These are phyloP conservation scores for Tolypocladium paradoxum DNA, from an alignment of 2,329 filamentous ascomycete genomes.

Conservation along the genomic window DNA sequence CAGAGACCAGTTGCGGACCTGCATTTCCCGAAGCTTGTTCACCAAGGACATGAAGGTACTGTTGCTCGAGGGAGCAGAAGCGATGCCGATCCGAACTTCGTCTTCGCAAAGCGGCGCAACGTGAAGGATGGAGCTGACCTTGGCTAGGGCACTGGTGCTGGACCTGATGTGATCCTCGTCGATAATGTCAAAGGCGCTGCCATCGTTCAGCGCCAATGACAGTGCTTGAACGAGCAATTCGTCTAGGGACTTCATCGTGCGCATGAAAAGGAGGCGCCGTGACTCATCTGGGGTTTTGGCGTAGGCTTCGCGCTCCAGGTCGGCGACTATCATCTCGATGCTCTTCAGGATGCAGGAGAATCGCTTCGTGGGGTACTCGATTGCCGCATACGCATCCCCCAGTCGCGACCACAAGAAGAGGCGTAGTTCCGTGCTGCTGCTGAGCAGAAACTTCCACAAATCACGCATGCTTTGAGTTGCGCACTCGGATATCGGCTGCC, in stretches of 20 bases:
- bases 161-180: conserved; percentile 67
- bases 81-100: conserved; percentile 67
- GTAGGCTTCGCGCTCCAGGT: conserved; percentile 53
- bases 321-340: conserved; percentile 68
- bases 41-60: conserved; percentile 42
- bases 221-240: conserved; percentile 63
- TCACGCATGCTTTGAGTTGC: conserved; percentile 54
- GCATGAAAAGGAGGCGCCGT: conserved; percentile 61
- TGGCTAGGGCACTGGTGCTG: conserved; percentile 61
- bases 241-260: conserved; percentile 69
- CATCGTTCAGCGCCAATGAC: conserved; percentile 56
- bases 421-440: conserved; percentile 70
- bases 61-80: conserved; percentile 46
- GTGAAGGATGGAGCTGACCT: conserved; percentile 65
- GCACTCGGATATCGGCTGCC: conserved; percentile 37
- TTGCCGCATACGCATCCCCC: conserved; percentile 77
- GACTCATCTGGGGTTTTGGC: conserved; percentile 47
- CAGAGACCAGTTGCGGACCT: conserved; percentile 78
- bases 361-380: conserved; percentile 78
- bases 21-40: conserved; percentile 72
- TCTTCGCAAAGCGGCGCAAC: conserved; percentile 76
- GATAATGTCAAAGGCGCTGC: conserved; percentile 68
- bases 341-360: conserved; percentile 79
- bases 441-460: conserved; percentile 74
- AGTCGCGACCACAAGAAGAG: conserved; percentile 85